phyloP scores from a whole-genome alignment of 192 early-diverging fungal genomes.

The Endogone sp. region DNA sequence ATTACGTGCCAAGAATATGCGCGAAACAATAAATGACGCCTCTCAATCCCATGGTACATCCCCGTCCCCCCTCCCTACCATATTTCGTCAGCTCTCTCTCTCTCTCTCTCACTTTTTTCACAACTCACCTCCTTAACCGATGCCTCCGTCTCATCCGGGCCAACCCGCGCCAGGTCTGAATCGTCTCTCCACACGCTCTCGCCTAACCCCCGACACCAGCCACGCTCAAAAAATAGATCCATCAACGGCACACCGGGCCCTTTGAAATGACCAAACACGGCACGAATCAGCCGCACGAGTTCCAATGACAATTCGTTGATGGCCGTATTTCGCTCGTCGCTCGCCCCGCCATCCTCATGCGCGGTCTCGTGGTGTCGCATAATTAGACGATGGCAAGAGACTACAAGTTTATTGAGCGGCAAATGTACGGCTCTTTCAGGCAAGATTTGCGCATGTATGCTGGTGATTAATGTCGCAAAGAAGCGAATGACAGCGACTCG shows the following conservation, averaged over 20 bases:
- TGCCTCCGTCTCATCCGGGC: conserved; percentile 22
- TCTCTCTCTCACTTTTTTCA: conserved; percentile 30
- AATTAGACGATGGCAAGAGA: conserved; percentile 30
- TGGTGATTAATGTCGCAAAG: conserved; percentile 30
- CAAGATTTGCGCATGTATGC: conserved; percentile 33
- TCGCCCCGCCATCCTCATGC: conserved; percentile 13
- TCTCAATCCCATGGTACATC: background rate
- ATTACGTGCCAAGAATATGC: too few relatives aligned
- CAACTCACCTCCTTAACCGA: conserved; percentile 27
- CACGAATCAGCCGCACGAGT: conserved; percentile 33
- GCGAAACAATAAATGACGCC: too few relatives aligned
- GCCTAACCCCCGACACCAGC: conserved; percentile 34
- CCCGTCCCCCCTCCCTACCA: conserved; percentile 22
- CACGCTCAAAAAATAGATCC: conserved; percentile 35
- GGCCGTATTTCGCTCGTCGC: conserved; percentile 25
- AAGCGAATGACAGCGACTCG: conserved; percentile 31
- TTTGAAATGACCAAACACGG: conserved; percentile 34
- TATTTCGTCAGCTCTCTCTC: too few relatives aligned
- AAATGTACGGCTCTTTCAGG: conserved; percentile 36
- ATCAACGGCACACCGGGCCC: conserved; percentile 33
- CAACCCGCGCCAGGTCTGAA: background rate
- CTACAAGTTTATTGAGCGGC: conserved; percentile 30
- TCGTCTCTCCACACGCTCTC: conserved; percentile 32
- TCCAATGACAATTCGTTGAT: conserved; percentile 33
- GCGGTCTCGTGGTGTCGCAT: conserved; percentile 30